Conservation (phyloP, 2,329 filamentous ascomycete genomes). For the Phyllosticta citrichinensis region DNA sequence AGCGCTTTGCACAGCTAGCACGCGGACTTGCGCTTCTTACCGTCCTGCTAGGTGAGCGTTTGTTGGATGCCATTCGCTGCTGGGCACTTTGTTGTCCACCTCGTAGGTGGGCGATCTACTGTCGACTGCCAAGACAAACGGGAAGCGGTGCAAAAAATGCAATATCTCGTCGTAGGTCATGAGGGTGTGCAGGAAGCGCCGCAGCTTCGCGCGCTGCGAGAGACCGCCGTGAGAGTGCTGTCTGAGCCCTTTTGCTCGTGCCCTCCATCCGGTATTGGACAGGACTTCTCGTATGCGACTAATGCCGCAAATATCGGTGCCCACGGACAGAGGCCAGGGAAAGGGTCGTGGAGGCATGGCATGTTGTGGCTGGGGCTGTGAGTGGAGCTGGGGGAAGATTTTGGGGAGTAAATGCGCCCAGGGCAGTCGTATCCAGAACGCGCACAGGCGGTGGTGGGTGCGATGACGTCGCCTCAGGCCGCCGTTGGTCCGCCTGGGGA, state of each 20-base stretch:
- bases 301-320: constrained; percentile 69
- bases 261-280: background rate
- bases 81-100: background rate
- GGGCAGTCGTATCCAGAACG: background rate
- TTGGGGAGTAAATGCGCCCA: background rate
- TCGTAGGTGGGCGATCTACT: background rate
- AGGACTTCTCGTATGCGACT: constrained; percentile 51
- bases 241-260: background rate
- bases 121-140: background rate
- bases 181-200: background rate
- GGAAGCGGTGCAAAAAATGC: background rate
- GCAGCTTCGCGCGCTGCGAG: background rate
- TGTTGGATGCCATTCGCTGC: background rate
- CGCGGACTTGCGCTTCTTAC: constrained; percentile 16
- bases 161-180: constrained; percentile 7
- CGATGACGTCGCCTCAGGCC: background rate
- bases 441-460: background rate
- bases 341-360: constrained; percentile 43
- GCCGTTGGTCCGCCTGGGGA: background rate
- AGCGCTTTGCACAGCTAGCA: background rate
- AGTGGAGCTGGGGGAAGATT: background rate
- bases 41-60: constrained; percentile 25
- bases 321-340: constrained; percentile 57
- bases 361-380: background rate
- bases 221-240: background rate